Conservation (phyloP, 2,329 filamentous ascomycete species). For the Fusarium subtropicale region DNA sequence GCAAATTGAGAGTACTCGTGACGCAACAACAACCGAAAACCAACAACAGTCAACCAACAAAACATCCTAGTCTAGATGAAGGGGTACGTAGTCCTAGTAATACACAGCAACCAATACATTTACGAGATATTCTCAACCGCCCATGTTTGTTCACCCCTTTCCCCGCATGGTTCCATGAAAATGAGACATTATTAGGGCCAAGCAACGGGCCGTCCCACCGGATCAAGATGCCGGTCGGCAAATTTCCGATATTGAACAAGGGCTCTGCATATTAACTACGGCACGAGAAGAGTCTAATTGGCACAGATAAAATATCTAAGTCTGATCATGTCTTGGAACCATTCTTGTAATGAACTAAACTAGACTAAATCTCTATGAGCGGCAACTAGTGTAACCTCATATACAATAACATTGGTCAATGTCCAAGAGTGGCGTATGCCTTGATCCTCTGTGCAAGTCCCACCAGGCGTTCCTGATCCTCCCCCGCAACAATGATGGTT, state of each 20-base stretch:
- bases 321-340: no score
- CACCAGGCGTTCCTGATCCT: no score
- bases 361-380: no score
- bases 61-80: neutral
- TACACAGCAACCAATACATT: neutral
- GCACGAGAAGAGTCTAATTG: no score
- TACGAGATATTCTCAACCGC: neutral
- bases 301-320: no score
- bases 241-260: neutral
- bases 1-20: neutral
- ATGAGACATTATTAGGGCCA: neutral
- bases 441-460: no score
- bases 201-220: neutral
- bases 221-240: neutral
- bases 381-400: no score
- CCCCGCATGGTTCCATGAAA: neutral
- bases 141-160: neutral
- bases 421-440: no score
- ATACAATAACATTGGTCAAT: no score
- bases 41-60: neutral
- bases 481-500: no score
- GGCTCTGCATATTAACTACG: no score
- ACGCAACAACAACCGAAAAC: neutral
- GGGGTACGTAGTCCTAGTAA: neutral
- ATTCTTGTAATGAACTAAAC: no score